Base-by-base conservation (phyloP, 345 rosid genomes). In the Lumnitzera littorea region DNA sequence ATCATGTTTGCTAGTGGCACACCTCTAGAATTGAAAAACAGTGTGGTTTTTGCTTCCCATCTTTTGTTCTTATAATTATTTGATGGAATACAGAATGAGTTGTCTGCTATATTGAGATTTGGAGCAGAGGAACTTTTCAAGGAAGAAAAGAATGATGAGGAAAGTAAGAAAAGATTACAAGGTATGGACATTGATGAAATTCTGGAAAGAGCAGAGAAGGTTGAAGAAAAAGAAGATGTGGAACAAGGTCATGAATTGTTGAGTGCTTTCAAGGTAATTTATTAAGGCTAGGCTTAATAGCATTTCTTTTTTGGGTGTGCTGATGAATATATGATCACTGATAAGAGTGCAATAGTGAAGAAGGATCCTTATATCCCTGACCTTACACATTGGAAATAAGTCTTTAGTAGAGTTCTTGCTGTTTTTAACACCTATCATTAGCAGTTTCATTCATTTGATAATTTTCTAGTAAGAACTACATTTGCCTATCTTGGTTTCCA, bases 61-160 rank as follows among this genome's bases (percentile, higher is more conserved):
- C 59, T 46, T 14, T 48, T 52, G 47, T 58, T 24, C 14, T 47
- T 12, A 58, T 58, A 46, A 15, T 51, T 61, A 25, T 58, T 62
- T 29, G 41, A 46, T 70, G 46, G 25, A 67, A 36, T 78, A 47
- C 74, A 95, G 99, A 95, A 95, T 60, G 99, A 95, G 80, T 84
- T 95, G 51, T 95, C 99, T 53, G 94, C 98, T 70, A 95, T 95
- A 70, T 76, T 95, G 63, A 88, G 99, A 76, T 95, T 95, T 74
- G 99, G 98, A 52, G 98, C 99, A 2, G 99, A 95, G 82, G 99
- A 95, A 55, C 88, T 95, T 64, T 91, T 91, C 69, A 95, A 95
- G 78, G 99, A 91, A 63, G 98, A 95, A 24, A 88, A 73, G 76
- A 95, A 80, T 71, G 99, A 95, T 58, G 99, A 95, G 75, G 98